Evolutionary conservation across 345 rosid species (phyloP).

Genomic region (Linum usitatissimum): DNA sequence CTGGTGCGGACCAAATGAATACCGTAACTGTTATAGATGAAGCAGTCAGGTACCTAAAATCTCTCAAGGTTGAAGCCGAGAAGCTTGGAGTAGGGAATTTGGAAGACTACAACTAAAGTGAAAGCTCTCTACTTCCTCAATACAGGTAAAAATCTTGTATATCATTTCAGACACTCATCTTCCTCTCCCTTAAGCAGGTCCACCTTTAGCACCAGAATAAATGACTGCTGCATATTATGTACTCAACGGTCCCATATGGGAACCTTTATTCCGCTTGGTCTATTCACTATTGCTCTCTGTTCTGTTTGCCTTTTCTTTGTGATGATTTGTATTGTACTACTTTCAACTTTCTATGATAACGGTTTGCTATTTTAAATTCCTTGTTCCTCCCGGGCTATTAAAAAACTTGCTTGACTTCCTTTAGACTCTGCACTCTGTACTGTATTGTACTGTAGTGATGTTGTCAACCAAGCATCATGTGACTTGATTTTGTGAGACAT

Average conservation of each 20-base stretch:
- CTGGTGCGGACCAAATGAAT: constrained; percentile 65
- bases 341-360: neutral
- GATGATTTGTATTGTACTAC: neutral
- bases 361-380: no score
- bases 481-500: neutral
- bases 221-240: neutral
- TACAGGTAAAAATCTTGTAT: neutral
- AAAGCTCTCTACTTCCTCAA: neutral
- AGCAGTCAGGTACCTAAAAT: constrained; percentile 75
- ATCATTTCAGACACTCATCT: neutral
- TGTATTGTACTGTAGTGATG: neutral
- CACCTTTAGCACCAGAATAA: neutral
- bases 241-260: neutral
- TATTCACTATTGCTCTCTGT: neutral
- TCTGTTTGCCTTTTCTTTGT: no score
- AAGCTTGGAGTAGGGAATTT: constrained; percentile 50
- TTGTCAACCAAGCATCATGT: neutral
- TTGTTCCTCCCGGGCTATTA: no score
- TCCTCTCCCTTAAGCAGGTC: neutral
- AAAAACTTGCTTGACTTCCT: no score
- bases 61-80: constrained; percentile 68
- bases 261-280: neutral
- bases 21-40: constrained; percentile 62
- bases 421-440: neutral
- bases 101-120: constrained; percentile 16